Evolutionary conservation across 352 stramenopile genomes (phyloP).

Genomic region (Phytophthora brassicae): DNA sequence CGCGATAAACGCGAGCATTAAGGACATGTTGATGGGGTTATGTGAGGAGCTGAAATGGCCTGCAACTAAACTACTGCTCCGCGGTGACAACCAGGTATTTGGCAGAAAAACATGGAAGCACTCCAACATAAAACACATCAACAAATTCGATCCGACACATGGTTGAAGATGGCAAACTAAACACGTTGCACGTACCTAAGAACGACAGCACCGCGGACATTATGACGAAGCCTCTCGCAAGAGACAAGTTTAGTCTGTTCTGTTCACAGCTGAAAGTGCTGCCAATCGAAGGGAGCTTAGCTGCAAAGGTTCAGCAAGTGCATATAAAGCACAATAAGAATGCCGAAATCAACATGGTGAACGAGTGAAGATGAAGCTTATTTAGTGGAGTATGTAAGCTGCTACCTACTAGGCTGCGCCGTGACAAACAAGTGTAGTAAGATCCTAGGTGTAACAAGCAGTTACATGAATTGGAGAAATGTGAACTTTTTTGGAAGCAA

Average conservation of each 20-base stretch:
- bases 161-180: background rate
- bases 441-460: no score
- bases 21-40: conserved; percentile 21
- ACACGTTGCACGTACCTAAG: background rate
- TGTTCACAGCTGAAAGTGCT: background rate
- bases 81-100: conserved; percentile 14
- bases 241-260: background rate
- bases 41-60: background rate
- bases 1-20: conserved; percentile 24
- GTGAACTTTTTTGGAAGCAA: background rate
- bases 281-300: background rate
- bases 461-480: background rate
- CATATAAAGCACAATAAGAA: background rate
- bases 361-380: background rate
- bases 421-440: no score
- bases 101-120: background rate
- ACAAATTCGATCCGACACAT: conserved; percentile 22
- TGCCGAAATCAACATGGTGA: background rate
- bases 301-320: background rate
- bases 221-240: conserved; percentile 1
- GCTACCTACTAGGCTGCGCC: background rate
- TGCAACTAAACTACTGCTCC: background rate
- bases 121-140: conserved; percentile 20
- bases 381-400: background rate
- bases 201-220: conserved; percentile 11